Evolutionary conservation across 768 basidiomycete genomes (phyloP).

Genomic region (Suillus spraguei): DNA sequence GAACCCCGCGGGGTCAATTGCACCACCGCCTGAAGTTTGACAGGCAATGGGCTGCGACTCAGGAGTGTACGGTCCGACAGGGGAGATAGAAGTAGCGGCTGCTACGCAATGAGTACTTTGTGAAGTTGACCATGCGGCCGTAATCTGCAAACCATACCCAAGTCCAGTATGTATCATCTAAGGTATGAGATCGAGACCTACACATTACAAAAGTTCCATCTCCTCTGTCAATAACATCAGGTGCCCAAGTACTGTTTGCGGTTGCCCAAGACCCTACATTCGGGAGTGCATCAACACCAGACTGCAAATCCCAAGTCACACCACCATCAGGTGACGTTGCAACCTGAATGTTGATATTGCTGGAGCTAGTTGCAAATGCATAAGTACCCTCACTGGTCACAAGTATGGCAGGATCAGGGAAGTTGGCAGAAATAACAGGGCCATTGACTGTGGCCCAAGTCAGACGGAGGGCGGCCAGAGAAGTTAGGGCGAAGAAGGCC

Average conservation of each 20-base stretch:
- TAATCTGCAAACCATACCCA: constrained; percentile 13
- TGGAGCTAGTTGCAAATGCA: constrained; percentile 25
- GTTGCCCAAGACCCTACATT: constrained; percentile 27
- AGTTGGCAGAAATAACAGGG: constrained; percentile 24
- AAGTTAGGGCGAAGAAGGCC: neutral
- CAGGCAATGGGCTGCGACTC: constrained; percentile 25
- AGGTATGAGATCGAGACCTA: constrained; percentile 7
- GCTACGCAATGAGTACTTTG: constrained; percentile 28
- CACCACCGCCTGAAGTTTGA: constrained; percentile 26
- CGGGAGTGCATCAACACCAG: constrained; percentile 24
- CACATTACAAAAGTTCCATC: constrained; percentile 25
- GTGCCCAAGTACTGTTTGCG: constrained; percentile 22
- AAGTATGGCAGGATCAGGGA: constrained; percentile 26
- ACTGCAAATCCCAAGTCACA: constrained; percentile 19
- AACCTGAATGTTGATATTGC: constrained; percentile 24
- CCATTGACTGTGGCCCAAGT: constrained; percentile 15
- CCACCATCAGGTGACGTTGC: constrained; percentile 25
- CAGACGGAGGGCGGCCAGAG: neutral
- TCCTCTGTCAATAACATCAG: constrained; percentile 21
- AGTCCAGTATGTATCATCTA: neutral
- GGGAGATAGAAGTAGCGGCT: constrained; percentile 28
- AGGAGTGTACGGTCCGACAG: constrained; percentile 31
- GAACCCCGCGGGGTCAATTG: constrained; percentile 32
- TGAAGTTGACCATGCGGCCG: constrained; percentile 15
- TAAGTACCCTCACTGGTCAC: constrained; percentile 16